These are phyloP conservation scores for Endocalyx cinctus DNA, from an alignment of 2,329 filamentous ascomycete species.

Conservation along the genomic window DNA sequence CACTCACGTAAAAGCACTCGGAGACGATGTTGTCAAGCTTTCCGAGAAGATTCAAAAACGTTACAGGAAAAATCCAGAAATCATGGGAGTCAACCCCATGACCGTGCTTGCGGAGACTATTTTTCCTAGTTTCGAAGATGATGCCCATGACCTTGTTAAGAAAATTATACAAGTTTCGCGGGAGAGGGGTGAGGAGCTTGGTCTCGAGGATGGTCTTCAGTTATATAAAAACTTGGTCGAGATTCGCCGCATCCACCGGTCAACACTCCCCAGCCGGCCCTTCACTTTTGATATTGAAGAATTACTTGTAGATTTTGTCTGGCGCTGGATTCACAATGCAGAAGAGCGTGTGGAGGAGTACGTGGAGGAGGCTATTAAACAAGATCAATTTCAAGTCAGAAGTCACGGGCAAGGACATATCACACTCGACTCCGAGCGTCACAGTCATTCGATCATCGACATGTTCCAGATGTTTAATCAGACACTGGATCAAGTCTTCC, in stretches of 20 bases:
- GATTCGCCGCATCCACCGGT: conserved; percentile 74
- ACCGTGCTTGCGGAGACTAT: conserved; percentile 76
- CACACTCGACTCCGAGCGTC: conserved; percentile 73
- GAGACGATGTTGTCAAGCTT: conserved; percentile 78
- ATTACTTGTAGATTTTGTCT: conserved; percentile 85
- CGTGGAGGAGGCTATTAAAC: conserved; percentile 85
- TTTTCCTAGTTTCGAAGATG: conserved; percentile 85
- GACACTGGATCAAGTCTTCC: conserved; percentile 78
- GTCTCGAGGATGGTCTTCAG: conserved; percentile 89
- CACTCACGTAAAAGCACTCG: conserved; percentile 82
- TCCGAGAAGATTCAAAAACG: conserved; percentile 88
- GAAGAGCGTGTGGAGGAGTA: conserved; percentile 76
- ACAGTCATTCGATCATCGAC: conserved; percentile 90
- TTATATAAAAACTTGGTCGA: conserved; percentile 85
- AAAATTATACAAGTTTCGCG: conserved; percentile 73
- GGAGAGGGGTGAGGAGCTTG: conserved; percentile 67
- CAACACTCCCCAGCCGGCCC: conserved; percentile 64
- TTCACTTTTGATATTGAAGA: conserved; percentile 89
- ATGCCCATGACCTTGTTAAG: conserved; percentile 79
- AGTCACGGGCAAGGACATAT: conserved; percentile 58
- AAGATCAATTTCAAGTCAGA: conserved; percentile 79
- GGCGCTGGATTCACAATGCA: conserved; percentile 85
- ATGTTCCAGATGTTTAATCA: conserved; percentile 93
- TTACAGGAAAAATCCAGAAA: conserved; percentile 80
- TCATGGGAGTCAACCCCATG: conserved; percentile 67